Evolutionary conservation across 768 basidiomycete species (phyloP), one percentile per base, ranked within the genome.

Genomic region (Hericium erinaceus): DNA sequence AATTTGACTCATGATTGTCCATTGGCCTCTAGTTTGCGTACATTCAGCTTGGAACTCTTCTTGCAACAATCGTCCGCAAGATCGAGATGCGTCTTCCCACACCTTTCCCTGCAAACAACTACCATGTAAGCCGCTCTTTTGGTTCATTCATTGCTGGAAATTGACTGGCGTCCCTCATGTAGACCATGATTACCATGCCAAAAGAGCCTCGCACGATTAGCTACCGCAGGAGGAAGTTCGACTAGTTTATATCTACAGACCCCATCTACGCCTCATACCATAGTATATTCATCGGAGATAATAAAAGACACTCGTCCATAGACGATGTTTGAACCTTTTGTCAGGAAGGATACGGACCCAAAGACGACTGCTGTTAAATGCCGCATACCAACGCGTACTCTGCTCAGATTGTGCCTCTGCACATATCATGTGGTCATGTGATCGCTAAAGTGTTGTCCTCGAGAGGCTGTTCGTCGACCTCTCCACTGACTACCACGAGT

Each of bases 121-220:
- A 94, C 72, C 87, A 91, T 65, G 93, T 94, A 73, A 54, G 91
- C 77, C 2, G 26, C 24, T 22, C 48, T 55, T 4, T 33, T 8
- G 53, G 26, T 50, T 26, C 20, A 12, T 39, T 20, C 3, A 10
- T 39, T 15, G 20, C 4, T 33, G 49, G 44, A 33, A 57, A 44
- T 59, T 16, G 8, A 56, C 33, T 33, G 33, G 6, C 9, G 50
- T 62, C 13, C 57, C 39, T 2, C 20, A 8, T 64, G 11, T 65
- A 95, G 92, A 95, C 93, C 18, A 89, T 98, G 91, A 94, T 98
- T 65, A 88, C 90, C 50, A 84, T 92, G 75, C 94, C 95, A 49
- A 83, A 86, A 67, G 72, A 77, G 61, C 86, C 87, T 9, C 77
- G 83, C 62, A 73, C 73, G 52, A 78, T 91, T 58, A 73, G 76